A percentile compares a stretch with the other conserved stretches of the same genome.
These are phyloP conservation scores for Echria macrotheca DNA, from an alignment of 495 filamentous ascomycete genomes.

Conservation along the genomic window DNA sequence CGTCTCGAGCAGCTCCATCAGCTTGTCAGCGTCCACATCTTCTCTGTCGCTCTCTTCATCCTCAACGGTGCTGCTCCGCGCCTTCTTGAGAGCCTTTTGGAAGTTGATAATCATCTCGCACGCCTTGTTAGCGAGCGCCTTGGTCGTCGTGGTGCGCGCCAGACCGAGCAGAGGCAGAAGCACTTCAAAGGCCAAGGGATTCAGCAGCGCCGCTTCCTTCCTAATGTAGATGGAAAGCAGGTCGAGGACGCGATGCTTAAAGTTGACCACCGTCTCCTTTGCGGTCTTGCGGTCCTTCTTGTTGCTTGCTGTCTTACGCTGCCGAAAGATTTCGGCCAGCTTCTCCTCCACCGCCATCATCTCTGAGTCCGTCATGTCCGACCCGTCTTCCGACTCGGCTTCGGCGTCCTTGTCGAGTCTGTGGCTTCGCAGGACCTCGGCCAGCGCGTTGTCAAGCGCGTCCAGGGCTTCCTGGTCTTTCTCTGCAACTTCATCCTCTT, in stretches of 20 bases:
- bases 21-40: conserved; percentile 28
- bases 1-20: conserved; percentile 54
- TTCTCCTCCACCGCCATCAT: conserved; percentile 87
- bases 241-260: conserved; percentile 91
- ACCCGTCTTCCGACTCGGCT: conserved; percentile 50
- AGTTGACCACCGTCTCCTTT: conserved; percentile 83
- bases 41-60: no score
- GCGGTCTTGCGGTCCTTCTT: conserved; percentile 80
- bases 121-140: conserved; percentile 69
- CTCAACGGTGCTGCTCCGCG: conserved; percentile 21
- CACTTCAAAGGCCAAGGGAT: conserved; percentile 58
- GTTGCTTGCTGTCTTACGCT: conserved; percentile 49
- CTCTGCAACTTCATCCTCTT: conserved; percentile 30
- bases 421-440: conserved; percentile 63
- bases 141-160: conserved; percentile 53
- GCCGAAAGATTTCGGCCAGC: conserved; percentile 75
- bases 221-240: conserved; percentile 81
- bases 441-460: conserved; percentile 72
- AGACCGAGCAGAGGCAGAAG: conserved; percentile 55
- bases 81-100: conserved; percentile 63
- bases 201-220: conserved; percentile 60
- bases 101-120: conserved; percentile 61
- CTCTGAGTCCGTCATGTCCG: conserved; percentile 88
- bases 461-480: conserved; percentile 47
- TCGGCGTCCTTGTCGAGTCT: conserved; percentile 48